A percentile compares a stretch with the other conserved stretches of the same genome.
phyloP scores from a whole-genome alignment of 352 stramenopile species.

The Globisporangium echinulatum region DNA sequence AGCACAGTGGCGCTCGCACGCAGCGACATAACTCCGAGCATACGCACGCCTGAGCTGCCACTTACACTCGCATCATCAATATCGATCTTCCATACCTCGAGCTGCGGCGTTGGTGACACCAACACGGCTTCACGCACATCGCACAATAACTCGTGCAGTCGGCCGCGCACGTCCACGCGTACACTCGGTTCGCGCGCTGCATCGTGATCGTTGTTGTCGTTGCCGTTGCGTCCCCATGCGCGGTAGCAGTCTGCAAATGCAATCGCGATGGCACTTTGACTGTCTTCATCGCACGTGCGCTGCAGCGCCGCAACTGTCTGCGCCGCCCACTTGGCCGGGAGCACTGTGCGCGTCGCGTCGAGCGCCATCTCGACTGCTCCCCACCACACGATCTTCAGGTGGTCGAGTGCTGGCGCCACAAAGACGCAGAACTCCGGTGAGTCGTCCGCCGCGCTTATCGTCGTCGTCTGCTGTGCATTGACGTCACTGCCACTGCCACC shows the following conservation, averaged over 20 bases:
- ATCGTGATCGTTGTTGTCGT: not conserved
- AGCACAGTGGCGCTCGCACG: conserved; percentile 2
- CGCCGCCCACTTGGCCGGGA: not conserved
- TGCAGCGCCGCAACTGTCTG: not conserved
- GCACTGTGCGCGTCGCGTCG: conserved; percentile 10
- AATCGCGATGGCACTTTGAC: not conserved
- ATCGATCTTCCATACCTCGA: conserved; percentile 14
- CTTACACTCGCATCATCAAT: not conserved
- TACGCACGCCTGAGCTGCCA: not conserved
- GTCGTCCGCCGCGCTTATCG: not conserved
- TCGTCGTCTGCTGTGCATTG: not conserved
- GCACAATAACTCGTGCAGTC: not conserved
- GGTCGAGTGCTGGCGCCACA: conserved; percentile 10
- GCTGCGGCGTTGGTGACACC: conserved; percentile 8
- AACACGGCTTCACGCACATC: conserved; percentile 8
- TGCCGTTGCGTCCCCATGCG: not conserved
- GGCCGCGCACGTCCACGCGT: not conserved
- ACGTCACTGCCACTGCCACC: no score
- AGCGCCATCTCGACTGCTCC: conserved; percentile 19
- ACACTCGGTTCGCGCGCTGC: not conserved
- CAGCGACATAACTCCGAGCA: conserved; percentile 5
- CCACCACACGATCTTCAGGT: conserved; percentile 23
- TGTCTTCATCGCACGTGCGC: conserved; percentile 5
- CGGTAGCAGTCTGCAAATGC: conserved; percentile 1
- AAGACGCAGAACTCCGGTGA: conserved; percentile 8